Evolutionary conservation across 2,329 filamentous ascomycete species (phyloP).

Genomic region (Metarhizium brunneum): DNA sequence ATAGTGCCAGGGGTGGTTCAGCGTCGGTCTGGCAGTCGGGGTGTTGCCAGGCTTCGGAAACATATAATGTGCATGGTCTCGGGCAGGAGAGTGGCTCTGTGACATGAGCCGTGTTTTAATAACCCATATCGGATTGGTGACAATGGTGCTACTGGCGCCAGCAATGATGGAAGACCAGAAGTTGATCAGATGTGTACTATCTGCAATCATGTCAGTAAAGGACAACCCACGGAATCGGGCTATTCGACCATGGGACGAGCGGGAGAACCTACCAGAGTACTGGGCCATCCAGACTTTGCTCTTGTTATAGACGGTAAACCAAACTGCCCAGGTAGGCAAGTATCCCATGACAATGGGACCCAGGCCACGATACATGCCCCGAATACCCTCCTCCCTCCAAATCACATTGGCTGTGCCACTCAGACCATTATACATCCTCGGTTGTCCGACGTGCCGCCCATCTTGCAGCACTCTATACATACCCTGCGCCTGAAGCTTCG

Average conservation of each 20-base stretch:
- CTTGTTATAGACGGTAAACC: slow-evolving; percentile 92
- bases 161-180: slow-evolving; percentile 86
- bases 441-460: slow-evolving; percentile 38
- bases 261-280: slow-evolving; percentile 44
- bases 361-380: slow-evolving; percentile 85
- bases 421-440: slow-evolving; percentile 72
- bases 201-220: slow-evolving; percentile 27
- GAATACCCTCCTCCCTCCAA: slow-evolving; percentile 77
- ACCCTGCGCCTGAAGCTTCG: slow-evolving; percentile 91
- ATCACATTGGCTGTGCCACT: slow-evolving; percentile 80
- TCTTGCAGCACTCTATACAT: slow-evolving; percentile 55
- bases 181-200: slow-evolving; percentile 68
- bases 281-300: slow-evolving; percentile 67
- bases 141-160: slow-evolving; percentile 84
- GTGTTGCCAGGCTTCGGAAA: slow-evolving; percentile 43
- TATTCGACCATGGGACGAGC: neutral
- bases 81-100: slow-evolving; percentile 53
- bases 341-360: slow-evolving; percentile 94
- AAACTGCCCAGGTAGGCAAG: slow-evolving; percentile 95
- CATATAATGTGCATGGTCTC: slow-evolving; percentile 33
- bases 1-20: slow-evolving; percentile 81
- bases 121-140: slow-evolving; percentile 98
- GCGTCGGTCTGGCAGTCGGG: slow-evolving; percentile 43
- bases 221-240: neutral
- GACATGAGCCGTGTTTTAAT: slow-evolving; percentile 99